A percentile compares a stretch with the other conserved stretches of the same genome.
Conservation (phyloP, 2,329 filamentous ascomycete genomes). For the Paecilomyces variotii region DNA sequence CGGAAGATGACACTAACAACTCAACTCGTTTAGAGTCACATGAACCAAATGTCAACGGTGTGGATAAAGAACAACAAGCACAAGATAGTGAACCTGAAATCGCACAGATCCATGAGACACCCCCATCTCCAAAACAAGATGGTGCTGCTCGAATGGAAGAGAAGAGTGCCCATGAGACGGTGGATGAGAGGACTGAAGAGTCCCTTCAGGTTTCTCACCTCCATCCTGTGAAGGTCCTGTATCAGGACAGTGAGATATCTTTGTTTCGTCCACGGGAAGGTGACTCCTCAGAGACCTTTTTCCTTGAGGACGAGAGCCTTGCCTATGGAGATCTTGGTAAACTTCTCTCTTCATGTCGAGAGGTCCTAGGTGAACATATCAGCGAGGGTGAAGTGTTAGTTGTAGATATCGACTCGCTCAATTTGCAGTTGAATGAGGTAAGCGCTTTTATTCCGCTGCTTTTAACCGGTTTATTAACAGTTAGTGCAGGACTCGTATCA, state of each 20-base stretch:
- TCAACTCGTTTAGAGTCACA: conserved; percentile 8
- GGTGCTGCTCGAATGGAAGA: conserved; percentile 1
- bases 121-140: conserved; percentile 6
- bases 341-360: conserved; percentile 50
- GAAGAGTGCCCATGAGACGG: conserved; percentile 3
- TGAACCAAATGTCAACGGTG: neutral
- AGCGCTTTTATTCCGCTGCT: conserved; percentile 2
- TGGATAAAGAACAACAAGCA: conserved; percentile 5
- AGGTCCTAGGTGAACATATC: conserved; percentile 48
- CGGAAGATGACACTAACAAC: conserved; percentile 14
- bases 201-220: conserved; percentile 11
- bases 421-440: conserved; percentile 52
- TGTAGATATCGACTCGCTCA: conserved; percentile 47
- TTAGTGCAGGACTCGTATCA: conserved; percentile 41
- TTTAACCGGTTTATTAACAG: conserved; percentile 16
- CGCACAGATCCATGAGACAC: conserved; percentile 8
- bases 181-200: conserved; percentile 3
- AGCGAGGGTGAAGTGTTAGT: conserved; percentile 50
- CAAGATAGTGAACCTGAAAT: conserved; percentile 9
- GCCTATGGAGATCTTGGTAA: conserved; percentile 45
- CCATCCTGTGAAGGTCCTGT: conserved; percentile 47
- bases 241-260: conserved; percentile 48
- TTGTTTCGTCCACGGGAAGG: conserved; percentile 50
- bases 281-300: conserved; percentile 47
- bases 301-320: conserved; percentile 49